Evolutionary conservation across 1,284 basidiomycete species (phyloP).

Genomic region (Ceratobasidium sp.): DNA sequence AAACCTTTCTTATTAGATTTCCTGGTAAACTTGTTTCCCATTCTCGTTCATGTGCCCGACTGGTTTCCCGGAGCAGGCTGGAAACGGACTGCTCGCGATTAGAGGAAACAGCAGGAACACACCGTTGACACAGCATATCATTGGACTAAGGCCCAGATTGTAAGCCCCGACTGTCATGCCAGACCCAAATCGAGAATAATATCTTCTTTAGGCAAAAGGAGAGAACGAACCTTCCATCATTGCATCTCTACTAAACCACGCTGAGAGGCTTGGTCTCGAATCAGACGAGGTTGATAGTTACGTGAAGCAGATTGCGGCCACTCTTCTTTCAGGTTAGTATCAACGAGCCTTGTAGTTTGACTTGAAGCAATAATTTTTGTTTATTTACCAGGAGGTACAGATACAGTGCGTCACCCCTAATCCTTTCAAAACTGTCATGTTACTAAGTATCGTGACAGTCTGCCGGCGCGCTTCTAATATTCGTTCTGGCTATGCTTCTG

Average conservation of each 20-base stretch:
- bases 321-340: neutral
- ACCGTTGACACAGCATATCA: slow-evolving; percentile 1
- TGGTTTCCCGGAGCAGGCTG: slow-evolving; percentile 46
- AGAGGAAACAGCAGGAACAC: slow-evolving; percentile 26
- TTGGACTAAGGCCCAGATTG: slow-evolving; percentile 12
- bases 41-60: slow-evolving; percentile 24
- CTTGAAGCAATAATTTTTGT: neutral
- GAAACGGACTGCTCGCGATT: slow-evolving; percentile 26
- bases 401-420: neutral
- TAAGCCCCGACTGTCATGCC: neutral
- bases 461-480: neutral
- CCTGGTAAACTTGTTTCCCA: slow-evolving; percentile 22
- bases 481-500: slow-evolving; percentile 45
- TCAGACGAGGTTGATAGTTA: slow-evolving; percentile 13
- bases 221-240: slow-evolving; percentile 1
- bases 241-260: neutral
- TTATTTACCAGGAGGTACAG: slow-evolving; percentile 1
- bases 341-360: neutral
- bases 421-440: neutral
- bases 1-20: slow-evolving; percentile 7
- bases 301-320: neutral
- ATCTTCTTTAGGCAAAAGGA: neutral
- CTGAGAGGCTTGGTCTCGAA: neutral
- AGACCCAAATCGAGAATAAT: neutral
- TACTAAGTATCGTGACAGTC: neutral